phyloP scores from a whole-genome alignment of 1,284 basidiomycete species.

The Rhodofomes roseus region DNA sequence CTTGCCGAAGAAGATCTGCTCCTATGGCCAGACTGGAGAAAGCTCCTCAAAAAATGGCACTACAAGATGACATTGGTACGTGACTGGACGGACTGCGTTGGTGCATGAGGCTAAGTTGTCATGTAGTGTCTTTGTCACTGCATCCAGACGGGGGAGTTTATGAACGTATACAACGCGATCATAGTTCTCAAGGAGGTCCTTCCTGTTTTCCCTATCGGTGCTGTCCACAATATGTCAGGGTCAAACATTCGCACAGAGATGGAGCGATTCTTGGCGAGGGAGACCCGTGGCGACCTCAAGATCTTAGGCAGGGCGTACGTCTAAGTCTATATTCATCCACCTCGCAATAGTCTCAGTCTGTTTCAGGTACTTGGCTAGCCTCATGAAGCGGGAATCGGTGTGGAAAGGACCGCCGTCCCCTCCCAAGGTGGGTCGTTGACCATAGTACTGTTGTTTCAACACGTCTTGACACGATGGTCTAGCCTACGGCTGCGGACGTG shows the following conservation, averaged over 20 bases:
- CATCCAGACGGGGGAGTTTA: constrained; percentile 79
- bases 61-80: constrained; percentile 61
- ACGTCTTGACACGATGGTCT: constrained; percentile 2
- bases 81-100: not conserved
- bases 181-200: constrained; percentile 87
- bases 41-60: constrained; percentile 81
- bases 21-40: constrained; percentile 69
- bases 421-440: constrained; percentile 14
- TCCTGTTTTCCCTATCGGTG: constrained; percentile 78
- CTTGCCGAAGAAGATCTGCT: constrained; percentile 53
- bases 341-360: not conserved
- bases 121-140: constrained; percentile 57
- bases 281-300: constrained; percentile 80
- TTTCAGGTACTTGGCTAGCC: constrained; percentile 60
- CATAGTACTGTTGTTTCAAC: constrained; percentile 6
- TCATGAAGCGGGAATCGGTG: constrained; percentile 63
- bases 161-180: constrained; percentile 93
- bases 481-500: constrained; percentile 28
- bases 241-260: constrained; percentile 60
- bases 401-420: constrained; percentile 46
- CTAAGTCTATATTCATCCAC: constrained; percentile 1
- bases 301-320: constrained; percentile 75
- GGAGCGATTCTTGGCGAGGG: constrained; percentile 65
- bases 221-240: constrained; percentile 51
- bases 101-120: not conserved